Evolutionary conservation across 176 grass and related monocot genomes (phyloP).

Genomic region (Aegilops sharonensis): DNA sequence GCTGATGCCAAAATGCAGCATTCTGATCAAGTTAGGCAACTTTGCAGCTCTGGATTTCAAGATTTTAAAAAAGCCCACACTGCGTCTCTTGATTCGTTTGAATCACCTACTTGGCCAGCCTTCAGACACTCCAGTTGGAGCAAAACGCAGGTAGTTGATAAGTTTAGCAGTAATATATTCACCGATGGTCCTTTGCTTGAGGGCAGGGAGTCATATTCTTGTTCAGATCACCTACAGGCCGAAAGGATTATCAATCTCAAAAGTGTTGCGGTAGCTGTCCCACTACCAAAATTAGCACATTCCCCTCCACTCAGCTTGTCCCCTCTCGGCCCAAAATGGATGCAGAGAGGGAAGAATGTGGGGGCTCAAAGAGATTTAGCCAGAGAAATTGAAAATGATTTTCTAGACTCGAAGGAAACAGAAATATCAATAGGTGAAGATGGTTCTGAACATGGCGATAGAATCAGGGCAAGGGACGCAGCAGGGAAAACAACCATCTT

Average conservation of each 20-base stretch:
- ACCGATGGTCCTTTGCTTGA: constrained; percentile 83
- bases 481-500: constrained; percentile 43
- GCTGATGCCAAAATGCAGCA: constrained; percentile 25
- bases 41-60: constrained; percentile 43
- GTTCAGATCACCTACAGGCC: constrained; percentile 29
- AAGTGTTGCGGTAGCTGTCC: constrained; percentile 21
- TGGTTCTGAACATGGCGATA: constrained; percentile 39
- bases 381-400: constrained; percentile 51
- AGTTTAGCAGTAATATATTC: constrained; percentile 44
- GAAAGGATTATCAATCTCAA: constrained; percentile 35
- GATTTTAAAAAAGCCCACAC: constrained; percentile 77
- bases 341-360: constrained; percentile 52
- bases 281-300: constrained; percentile 50
- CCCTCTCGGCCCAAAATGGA: constrained; percentile 87
- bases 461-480: constrained; percentile 19
- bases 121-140: constrained; percentile 23
- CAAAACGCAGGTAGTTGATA: constrained; percentile 4
- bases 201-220: constrained; percentile 38
- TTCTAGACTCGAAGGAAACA: constrained; percentile 35
- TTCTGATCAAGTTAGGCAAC: constrained; percentile 24
- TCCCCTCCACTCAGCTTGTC: constrained; percentile 69
- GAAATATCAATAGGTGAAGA: constrained; percentile 32
- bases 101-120: constrained; percentile 27
- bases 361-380: constrained; percentile 39
- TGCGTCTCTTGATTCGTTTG: constrained; percentile 39